phyloP scores from a whole-genome alignment of 2,329 filamentous ascomycete genomes.

The Colletotrichum lupini region DNA sequence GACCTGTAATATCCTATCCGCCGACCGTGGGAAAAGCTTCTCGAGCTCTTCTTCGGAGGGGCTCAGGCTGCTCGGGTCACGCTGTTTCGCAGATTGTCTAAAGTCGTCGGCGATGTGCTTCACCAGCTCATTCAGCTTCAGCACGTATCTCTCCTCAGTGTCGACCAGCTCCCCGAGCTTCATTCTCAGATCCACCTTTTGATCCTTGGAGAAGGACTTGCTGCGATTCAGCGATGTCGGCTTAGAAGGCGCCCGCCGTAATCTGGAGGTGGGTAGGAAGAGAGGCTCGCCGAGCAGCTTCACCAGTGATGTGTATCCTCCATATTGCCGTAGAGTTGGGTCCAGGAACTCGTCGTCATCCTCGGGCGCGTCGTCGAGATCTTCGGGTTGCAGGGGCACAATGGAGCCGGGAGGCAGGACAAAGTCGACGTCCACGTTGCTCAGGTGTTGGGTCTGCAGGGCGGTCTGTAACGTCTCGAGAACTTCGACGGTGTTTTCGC shows the following conservation, averaged over 20 bases:
- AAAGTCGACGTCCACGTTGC: constrained; percentile 88
- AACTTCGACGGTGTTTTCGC: constrained; percentile 80
- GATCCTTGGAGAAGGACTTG: constrained; percentile 80
- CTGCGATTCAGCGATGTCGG: constrained; percentile 83
- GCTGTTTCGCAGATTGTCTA: constrained; percentile 73
- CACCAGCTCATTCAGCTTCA: constrained; percentile 86
- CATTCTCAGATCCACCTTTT: constrained; percentile 86
- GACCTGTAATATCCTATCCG: constrained; percentile 82
- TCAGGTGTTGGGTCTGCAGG: constrained; percentile 83
- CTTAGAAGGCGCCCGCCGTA: constrained; percentile 88
- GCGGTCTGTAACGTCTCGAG: constrained; percentile 79
- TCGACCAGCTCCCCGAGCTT: constrained; percentile 92
- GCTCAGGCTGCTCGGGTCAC: constrained; percentile 71
- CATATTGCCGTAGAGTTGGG: constrained; percentile 76
- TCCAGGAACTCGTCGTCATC: constrained; percentile 75
- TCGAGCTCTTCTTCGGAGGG: constrained; percentile 79
- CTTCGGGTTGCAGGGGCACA: constrained; percentile 69
- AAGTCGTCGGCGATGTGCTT: constrained; percentile 85
- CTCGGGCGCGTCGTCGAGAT: constrained; percentile 68
- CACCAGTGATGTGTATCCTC: constrained; percentile 80
- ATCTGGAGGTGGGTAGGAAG: constrained; percentile 86
- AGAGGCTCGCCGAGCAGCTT: constrained; percentile 84
- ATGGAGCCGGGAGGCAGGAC: constrained; percentile 85
- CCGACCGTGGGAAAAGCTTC: constrained; percentile 82
- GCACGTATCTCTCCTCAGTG: constrained; percentile 94